A percentile compares a stretch with the other conserved stretches of the same genome.
Evolutionary conservation across 1,284 basidiomycete species (phyloP).

Genomic region (Apiotrichum siamense): DNA sequence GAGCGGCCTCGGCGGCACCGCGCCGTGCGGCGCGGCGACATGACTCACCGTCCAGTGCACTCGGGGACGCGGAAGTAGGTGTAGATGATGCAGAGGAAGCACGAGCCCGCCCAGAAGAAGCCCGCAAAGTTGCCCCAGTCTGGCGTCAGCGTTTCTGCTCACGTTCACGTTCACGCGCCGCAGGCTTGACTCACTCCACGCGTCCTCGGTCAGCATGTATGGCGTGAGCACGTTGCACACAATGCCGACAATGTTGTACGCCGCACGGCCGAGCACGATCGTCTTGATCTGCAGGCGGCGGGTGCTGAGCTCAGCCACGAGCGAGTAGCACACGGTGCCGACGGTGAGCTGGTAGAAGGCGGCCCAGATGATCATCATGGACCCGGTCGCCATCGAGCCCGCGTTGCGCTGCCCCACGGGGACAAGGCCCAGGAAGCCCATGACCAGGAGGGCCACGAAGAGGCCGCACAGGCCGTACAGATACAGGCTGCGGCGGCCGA

Average conservation of each 20-base stretch:
- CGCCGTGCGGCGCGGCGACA: conserved; percentile 25
- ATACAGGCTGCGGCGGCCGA: conserved; percentile 50
- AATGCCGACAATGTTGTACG: conserved; percentile 48
- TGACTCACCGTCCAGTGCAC: conserved; percentile 35
- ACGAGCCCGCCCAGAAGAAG: conserved; percentile 28
- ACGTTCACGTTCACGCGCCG: no score
- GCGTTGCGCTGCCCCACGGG: conserved; percentile 23
- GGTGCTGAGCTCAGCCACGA: conserved; percentile 51
- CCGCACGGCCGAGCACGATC: conserved; percentile 50
- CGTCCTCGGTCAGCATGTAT: conserved; percentile 49
- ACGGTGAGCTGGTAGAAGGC: conserved; percentile 44
- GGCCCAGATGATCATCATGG: conserved; percentile 49
- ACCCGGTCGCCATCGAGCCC: conserved; percentile 45
- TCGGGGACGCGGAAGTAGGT: conserved; percentile 30
- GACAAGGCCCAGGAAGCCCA: conserved; percentile 50
- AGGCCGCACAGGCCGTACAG: conserved; percentile 46
- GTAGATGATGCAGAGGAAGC: conserved; percentile 36
- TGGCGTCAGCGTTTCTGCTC: neutral
- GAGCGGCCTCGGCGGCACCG: no score
- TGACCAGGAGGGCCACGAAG: conserved; percentile 34
- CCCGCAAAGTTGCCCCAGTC: conserved; percentile 40
- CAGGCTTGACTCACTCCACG: conserved; percentile 39
- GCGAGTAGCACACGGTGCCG: conserved; percentile 36
- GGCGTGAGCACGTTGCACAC: conserved; percentile 45
- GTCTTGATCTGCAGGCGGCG: conserved; percentile 52